A percentile compares a stretch with the other conserved stretches of the same genome.
These are phyloP conservation scores for Capsicum rhomboideum DNA, from an alignment of 257 asterid species.

Conservation along the genomic window DNA sequence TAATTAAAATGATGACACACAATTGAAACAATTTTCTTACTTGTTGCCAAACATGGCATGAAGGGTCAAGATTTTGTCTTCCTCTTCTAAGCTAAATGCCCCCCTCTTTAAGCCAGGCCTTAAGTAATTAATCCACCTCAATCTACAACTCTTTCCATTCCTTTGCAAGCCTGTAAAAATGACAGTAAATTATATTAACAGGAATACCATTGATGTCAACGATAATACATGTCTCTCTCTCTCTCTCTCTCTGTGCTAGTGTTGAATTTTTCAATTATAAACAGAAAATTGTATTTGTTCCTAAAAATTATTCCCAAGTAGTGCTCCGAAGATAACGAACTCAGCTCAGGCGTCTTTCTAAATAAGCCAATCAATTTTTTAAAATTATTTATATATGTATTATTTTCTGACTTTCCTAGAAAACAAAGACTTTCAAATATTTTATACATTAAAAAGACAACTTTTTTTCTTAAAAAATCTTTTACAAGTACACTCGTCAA, in stretches of 20 bases:
- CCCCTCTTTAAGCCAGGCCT: conserved; percentile 82
- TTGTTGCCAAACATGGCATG: conserved; percentile 81
- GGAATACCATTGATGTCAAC: background rate
- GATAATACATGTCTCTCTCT: background rate
- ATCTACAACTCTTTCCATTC: conserved; percentile 83
- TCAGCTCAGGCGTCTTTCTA: background rate
- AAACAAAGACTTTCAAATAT: background rate
- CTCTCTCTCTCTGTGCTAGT: background rate
- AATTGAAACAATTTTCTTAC: conserved; percentile 28
- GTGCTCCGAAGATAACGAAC: background rate
- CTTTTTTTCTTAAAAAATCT: background rate
- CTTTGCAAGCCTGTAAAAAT: conserved; percentile 63
- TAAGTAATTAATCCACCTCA: conserved; percentile 82
- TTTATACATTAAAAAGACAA: background rate
- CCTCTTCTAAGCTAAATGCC: conserved; percentile 50
- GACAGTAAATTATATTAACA: background rate
- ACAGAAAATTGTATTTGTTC: background rate
- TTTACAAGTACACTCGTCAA: background rate
- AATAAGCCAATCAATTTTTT: background rate
- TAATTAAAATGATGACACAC: background rate
- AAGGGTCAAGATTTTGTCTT: conserved; percentile 46
- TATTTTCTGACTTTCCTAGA: background rate
- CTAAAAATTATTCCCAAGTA: background rate
- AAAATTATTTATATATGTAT: background rate
- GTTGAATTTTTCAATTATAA: background rate